Evolutionary conservation across 345 rosid species (phyloP), one percentile per base, ranked within the genome.

Genomic region (Salix purpurea): DNA sequence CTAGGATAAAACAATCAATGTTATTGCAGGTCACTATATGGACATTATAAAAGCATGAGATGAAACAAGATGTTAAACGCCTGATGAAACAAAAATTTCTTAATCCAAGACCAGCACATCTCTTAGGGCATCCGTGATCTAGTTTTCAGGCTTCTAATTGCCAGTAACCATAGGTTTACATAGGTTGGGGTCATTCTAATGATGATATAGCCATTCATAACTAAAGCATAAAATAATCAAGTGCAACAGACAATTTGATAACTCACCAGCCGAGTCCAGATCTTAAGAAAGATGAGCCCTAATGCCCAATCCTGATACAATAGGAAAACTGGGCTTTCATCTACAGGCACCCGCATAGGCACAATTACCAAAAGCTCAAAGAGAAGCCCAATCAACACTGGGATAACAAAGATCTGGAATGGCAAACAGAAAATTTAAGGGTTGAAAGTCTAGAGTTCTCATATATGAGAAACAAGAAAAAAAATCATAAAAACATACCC

Each of bases 341-440:
- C 98, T 71, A 92, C 97, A n/a, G 98, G 99, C 71, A 96, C 98
- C 78, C 99, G 88, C 98, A 96, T 91, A 5, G 99, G 99, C 67
- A 94, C 99, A 85, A 96, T 92, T 74, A 96, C 97, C 90, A 96
- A 73, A 67, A 96, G 97, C 90, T 96, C 99, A 83, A 94, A 94
- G 66, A 96, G 94, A 76, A 94, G 92, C 19, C 98, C 98, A 60
- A 94, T 92, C 77, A 96, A 86, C 21, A 96, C 97, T 11, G 99
- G 98, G 82, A 96, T 94, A 78, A 94, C 90, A 84, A 96, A 89
- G 62, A 92, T 90, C 99, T 96, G 88, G 37, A 42, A 71, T 36
- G 24, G 72, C n/a, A 30, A 74, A 70, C 26, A 66, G 71, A 26
- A 58, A 56, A 19, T 34, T 37, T 68, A 16, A 42, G 61, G 23